Evolutionary conservation across 768 basidiomycete species (phyloP), one percentile per base, ranked within the genome.

Genomic region (Mycena polygramma): DNA sequence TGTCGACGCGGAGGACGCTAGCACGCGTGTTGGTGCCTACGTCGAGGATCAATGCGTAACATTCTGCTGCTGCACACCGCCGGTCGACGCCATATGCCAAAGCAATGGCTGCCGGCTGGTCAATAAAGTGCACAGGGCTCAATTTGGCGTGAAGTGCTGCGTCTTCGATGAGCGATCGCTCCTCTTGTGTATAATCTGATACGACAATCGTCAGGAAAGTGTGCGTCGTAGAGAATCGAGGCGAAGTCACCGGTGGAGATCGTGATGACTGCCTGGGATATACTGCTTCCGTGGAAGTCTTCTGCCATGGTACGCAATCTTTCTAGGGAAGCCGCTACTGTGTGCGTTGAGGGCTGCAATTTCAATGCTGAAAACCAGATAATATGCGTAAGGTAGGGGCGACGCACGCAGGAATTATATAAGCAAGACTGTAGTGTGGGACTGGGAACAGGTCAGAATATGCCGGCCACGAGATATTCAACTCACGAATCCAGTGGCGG

Each of bases 181-280:
- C 1, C 13, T 55, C 14, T 22, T 24, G n/a, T 2, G 17, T 0
- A 30, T 57, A 45, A 5, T n/a, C n/a, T n/a, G n/a, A 3, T 22
- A 8, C 13, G 1, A 46, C n/a, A 43, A 22, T 20, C 17, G 17
- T 9, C 11, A 17, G 43, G 4, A 9, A 9, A 17, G 15, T 9
- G 17, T 39, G 17, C 17, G 17, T 17, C 11, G n/a, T n/a, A 11
- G 43, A 45, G 10, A 15, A 45, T 13, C 15, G 41, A 53, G n/a
- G n/a, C 17, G 37, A 24, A 24, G 14, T 10, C 45, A 58, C 64
- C 22, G 1, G 0, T 7, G 2, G 64, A 55, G 7, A 66, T 15
- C 11, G 55, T 24, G 35, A 66, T 57, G 36, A 66, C 64, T 6
- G 55, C 64, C 15, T 66, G 64, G 2, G 64, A 48, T 14, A 66